Conservation (phyloP, 1,139 yeast genomes). For the Arxiozyma heterogenica region DNA sequence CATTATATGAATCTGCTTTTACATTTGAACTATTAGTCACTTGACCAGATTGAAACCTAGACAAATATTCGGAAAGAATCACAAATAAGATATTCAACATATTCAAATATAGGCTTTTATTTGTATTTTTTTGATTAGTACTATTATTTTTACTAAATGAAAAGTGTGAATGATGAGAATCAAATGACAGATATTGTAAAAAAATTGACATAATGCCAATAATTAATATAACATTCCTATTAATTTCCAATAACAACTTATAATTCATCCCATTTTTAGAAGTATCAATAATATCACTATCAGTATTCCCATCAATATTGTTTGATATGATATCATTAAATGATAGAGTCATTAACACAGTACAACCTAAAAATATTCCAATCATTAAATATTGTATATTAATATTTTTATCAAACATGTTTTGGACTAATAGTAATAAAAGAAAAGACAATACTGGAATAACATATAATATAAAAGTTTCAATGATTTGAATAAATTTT, state of each 20-base stretch:
- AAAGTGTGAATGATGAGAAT: slow-evolving; percentile 7
- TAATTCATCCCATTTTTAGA: neutral
- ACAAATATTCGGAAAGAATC: slow-evolving; percentile 9
- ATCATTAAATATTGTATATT: slow-evolving; percentile 20
- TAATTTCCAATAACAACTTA: slow-evolving; percentile 15
- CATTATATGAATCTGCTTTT: neutral
- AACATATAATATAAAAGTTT: slow-evolving; percentile 5
- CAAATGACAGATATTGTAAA: slow-evolving; percentile 31
- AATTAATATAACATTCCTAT: slow-evolving; percentile 15
- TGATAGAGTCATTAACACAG: slow-evolving; percentile 19
- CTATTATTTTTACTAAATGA: neutral
- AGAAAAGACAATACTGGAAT: slow-evolving; percentile 1
- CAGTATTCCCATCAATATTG: slow-evolving; percentile 5
- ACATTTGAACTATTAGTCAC: neutral
- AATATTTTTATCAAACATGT: neutral
- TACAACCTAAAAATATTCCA: slow-evolving; percentile 22
- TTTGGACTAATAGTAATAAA: neutral
- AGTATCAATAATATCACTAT: slow-evolving; percentile 6
- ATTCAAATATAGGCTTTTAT: slow-evolving; percentile 11
- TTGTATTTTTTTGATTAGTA: slow-evolving; percentile 8
- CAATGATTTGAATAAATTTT: neutral
- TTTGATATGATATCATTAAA: slow-evolving; percentile 23
- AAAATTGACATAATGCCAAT: slow-evolving; percentile 27
- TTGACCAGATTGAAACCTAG: neutral
- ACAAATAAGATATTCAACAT: slow-evolving; percentile 12